A percentile compares a stretch with the other conserved stretches of the same genome.
Conservation (phyloP, 768 basidiomycete genomes). For the Termitomyces sp. region DNA sequence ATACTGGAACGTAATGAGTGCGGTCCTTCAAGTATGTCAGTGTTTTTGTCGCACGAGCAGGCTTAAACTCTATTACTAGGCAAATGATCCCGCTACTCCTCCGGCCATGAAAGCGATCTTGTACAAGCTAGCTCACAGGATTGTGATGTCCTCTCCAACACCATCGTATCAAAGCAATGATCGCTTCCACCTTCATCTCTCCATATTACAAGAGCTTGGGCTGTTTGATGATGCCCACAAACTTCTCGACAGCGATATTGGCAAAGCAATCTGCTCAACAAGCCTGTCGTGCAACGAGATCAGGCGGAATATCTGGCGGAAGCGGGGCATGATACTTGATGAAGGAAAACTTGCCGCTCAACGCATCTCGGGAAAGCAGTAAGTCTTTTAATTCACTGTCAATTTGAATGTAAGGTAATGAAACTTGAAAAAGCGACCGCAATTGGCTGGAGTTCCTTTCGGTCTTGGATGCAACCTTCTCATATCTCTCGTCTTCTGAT, state of each 20-base stretch:
- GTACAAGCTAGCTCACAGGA: constrained; percentile 71
- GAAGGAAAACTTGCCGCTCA: constrained; percentile 58
- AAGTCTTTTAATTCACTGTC: constrained; percentile 14
- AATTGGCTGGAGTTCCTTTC: constrained; percentile 86
- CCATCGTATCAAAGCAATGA: constrained; percentile 65
- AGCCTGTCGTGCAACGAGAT: constrained; percentile 73
- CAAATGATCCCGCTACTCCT: constrained; percentile 61
- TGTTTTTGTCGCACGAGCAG: neutral
- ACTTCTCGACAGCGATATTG: constrained; percentile 63
- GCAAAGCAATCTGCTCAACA: constrained; percentile 58
- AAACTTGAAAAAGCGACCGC: constrained; percentile 47
- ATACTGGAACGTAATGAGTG: constrained; percentile 79
- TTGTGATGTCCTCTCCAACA: constrained; percentile 56
- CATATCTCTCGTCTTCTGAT: constrained; percentile 20
- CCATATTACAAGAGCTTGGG: constrained; percentile 62
- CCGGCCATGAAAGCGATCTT: constrained; percentile 59
- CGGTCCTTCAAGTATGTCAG: constrained; percentile 63
- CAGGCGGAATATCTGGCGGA: constrained; percentile 63
- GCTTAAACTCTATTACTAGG: constrained; percentile 33
- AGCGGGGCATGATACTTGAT: constrained; percentile 48
- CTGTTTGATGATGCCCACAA: constrained; percentile 66
- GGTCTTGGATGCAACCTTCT: constrained; percentile 63
- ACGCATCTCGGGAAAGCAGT: constrained; percentile 58
- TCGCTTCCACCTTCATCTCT: constrained; percentile 72
- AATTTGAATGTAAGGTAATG: neutral